These are phyloP conservation scores for Baudoinia panamericana DNA, from an alignment of 495 filamentous ascomycete species.

Conservation along the genomic window DNA sequence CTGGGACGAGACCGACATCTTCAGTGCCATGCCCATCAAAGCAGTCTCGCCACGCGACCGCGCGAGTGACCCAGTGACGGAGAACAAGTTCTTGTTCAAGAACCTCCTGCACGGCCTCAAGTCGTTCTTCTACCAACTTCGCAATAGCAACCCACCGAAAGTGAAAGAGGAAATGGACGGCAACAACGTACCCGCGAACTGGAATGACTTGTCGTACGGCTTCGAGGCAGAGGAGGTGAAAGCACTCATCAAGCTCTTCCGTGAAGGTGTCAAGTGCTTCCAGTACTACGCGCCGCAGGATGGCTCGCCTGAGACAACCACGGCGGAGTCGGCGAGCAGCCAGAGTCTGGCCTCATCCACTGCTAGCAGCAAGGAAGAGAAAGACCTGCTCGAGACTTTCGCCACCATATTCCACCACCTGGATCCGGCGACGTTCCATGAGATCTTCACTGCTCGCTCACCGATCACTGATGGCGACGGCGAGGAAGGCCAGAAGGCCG, in stretches of 20 bases:
- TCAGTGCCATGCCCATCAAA: conserved; percentile 89
- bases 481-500: conserved; percentile 21
- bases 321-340: conserved; percentile 55
- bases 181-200: conserved; percentile 50
- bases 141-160: conserved; percentile 63
- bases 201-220: conserved; percentile 90
- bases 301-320: conserved; percentile 63
- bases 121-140: conserved; percentile 89
- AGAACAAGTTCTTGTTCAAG: conserved; percentile 97
- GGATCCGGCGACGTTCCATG: conserved; percentile 94
- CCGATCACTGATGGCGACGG: not conserved
- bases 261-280: conserved; percentile 90
- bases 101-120: conserved; percentile 97
- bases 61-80: conserved; percentile 80
- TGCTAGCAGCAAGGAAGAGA: conserved; percentile 86
- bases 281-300: conserved; percentile 85
- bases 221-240: conserved; percentile 96
- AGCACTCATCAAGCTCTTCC: conserved; percentile 93
- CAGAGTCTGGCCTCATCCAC: conserved; percentile 49
- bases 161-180: conserved; percentile 44
- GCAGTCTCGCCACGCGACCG: conserved; percentile 85
- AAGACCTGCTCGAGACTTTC: conserved; percentile 93
- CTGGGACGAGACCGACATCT: conserved; percentile 98
- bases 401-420: conserved; percentile 98
- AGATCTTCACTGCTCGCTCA: conserved; percentile 52